Evolutionary conservation across 345 rosid genomes (phyloP).

Genomic region (Camelina sativa): DNA sequence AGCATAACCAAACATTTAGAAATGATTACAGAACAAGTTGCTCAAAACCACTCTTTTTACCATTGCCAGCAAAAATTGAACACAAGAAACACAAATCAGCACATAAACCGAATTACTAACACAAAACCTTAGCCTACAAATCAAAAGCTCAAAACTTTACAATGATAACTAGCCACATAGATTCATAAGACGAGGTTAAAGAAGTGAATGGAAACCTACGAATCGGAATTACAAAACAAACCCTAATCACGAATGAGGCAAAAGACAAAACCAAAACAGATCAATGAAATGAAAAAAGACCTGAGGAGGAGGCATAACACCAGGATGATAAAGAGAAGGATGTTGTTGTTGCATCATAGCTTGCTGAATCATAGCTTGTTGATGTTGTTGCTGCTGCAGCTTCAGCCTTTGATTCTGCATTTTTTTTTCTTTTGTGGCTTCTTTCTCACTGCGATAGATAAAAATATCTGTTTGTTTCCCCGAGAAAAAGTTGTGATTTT

Average conservation of each 20-base stretch:
- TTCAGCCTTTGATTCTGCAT: conserved; percentile 56
- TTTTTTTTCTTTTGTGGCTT: not conserved
- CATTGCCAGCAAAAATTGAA: conserved; percentile 14
- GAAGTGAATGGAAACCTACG: not conserved
- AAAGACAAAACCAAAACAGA: not conserved
- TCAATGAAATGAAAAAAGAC: conserved; percentile 43
- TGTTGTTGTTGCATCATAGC: conserved; percentile 67
- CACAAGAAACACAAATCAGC: not conserved
- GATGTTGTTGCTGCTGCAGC: conserved; percentile 52
- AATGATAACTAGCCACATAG: not conserved
- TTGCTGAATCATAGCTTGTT: conserved; percentile 92
- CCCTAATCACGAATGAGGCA: no score
- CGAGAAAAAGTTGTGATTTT: conserved; percentile 18
- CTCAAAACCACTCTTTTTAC: conserved; percentile 15
- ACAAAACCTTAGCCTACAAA: conserved; percentile 8
- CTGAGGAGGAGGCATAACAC: conserved; percentile 87
- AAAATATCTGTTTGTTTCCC: conserved; percentile 35
- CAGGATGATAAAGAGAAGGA: conserved; percentile 92
- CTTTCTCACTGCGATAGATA: not conserved
- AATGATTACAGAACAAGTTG: not conserved
- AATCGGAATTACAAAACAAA: conserved; percentile 1
- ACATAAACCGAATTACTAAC: not conserved
- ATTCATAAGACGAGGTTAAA: not conserved
- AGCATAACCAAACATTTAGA: not conserved
- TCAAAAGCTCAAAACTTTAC: conserved; percentile 16